Base-by-base conservation (phyloP, 345 rosid species). In the Cardamine occulta region DNA sequence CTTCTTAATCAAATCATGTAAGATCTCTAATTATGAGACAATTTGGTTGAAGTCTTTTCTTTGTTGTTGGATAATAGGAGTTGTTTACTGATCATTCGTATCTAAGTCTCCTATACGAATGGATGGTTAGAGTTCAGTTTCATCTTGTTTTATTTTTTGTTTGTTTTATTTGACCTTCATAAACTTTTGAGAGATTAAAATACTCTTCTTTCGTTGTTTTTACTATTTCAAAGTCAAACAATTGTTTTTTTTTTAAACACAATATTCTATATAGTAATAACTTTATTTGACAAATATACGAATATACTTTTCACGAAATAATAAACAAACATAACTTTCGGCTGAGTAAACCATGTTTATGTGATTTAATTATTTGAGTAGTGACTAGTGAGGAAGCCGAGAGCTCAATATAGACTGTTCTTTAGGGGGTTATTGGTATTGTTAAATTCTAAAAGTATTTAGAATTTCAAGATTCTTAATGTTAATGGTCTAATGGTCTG, bases 11-110 rank as follows among this genome's bases (percentile, higher is more conserved):
- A 69, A 61, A 68, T 49, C 63, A 70, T 45, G 48, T 65, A 44
- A 74, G 63, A 66, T 76, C 74, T 62, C 32, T 67, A 49, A 45
- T 45, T 66, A 74, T 67, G 73, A 66, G 54, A 59, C 35, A 26
- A 24, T 68, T 75, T 49, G 44, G 69, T 73, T 54, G 70, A 10
- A 3, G 6, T 53, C 58, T 49, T 49, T 49, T 13, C 10, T 39
- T 51, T 64, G 45, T 52, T 63, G 68, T 61, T 75, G 79, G 74
- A 42, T 68, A 26, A 40, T 53, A 61, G 63, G 69, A 52, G 68
- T 29, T 68, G 55, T 61, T 68, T 68, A 63, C 29, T 61, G 63
- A 70, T 76, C 39, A 35, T 74, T 67, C 68, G 68, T 75, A 48
- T 59, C 53, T 57, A 66, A 57, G 67, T 57, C 51, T 66, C 35